Evolutionary conservation across 2,329 filamentous ascomycete species (phyloP).

Genomic region (Trichoderma sp.): DNA sequence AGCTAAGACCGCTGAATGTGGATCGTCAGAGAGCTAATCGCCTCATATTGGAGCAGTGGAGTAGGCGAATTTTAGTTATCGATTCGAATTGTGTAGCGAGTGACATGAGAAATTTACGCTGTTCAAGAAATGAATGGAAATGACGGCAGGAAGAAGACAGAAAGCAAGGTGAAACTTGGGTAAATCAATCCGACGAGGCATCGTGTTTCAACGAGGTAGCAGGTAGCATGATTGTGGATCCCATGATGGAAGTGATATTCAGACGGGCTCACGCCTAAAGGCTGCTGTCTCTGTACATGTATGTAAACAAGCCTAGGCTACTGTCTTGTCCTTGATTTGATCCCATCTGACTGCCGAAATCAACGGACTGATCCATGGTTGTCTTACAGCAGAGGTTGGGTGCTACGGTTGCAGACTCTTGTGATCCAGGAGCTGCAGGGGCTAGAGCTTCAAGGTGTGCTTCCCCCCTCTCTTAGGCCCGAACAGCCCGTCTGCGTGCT

Average conservation of each 20-base stretch:
- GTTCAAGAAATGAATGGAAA: no score
- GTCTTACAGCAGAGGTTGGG: neutral
- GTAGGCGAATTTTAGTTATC: neutral
- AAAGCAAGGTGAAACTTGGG: neutral
- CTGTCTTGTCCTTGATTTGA: neutral
- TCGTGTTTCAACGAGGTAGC: neutral
- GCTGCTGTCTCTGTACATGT: neutral
- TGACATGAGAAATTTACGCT: no score
- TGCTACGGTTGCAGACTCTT: neutral
- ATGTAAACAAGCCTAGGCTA: neutral
- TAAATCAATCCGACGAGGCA: neutral
- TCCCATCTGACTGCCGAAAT: neutral
- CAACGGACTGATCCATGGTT: no score
- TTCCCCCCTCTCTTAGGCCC: neutral
- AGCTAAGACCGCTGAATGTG: constrained; percentile 28
- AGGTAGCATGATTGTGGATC: neutral
- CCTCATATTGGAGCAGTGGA: neutral
- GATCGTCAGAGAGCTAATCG: neutral
- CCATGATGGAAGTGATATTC: neutral
- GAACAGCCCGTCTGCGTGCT: neutral
- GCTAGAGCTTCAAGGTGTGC: neutral
- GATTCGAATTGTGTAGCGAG: neutral
- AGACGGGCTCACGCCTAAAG: neutral
- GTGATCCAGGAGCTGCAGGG: constrained; percentile 1
- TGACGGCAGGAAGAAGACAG: neutral